These are phyloP conservation scores for Anisodus acutangulus DNA, from an alignment of 257 asterid species.

Conservation along the genomic window DNA sequence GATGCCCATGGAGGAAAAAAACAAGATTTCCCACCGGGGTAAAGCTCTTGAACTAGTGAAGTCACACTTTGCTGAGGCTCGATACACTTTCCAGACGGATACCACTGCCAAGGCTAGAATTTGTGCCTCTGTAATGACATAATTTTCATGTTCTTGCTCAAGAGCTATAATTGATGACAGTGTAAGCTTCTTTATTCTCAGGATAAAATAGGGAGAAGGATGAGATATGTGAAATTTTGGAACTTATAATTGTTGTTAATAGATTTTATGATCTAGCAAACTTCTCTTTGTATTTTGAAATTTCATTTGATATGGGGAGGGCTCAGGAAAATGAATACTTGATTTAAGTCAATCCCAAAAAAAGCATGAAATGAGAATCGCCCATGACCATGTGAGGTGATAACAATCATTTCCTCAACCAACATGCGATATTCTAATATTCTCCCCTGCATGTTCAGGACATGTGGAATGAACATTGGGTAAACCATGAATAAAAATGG, in stretches of 20 bases:
- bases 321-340: too few relatives aligned
- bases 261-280: not conserved
- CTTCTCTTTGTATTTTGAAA: not conserved
- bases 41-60: constrained; percentile 84
- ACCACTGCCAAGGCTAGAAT: constrained; percentile 34
- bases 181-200: constrained; percentile 2
- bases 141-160: not conserved
- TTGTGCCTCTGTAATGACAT: constrained; percentile 17
- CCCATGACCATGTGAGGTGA: not conserved
- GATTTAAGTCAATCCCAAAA: not conserved
- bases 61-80: constrained; percentile 76
- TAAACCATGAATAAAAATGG: not conserved
- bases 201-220: constrained; percentile 21
- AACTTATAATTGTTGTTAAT: not conserved
- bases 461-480: not conserved
- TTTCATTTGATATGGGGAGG: too few relatives aligned
- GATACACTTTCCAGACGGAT: constrained; percentile 58
- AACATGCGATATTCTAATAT: not conserved
- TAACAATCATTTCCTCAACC: not conserved
- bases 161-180: not conserved
- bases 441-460: not conserved
- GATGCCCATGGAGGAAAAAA: constrained; percentile 88
- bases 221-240: not conserved
- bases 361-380: not conserved
- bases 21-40: constrained; percentile 86